Percentiles rank a stretch among this genome's conserved stretches.
These are phyloP conservation scores for Cercospora sesami DNA, from an alignment of 2,329 filamentous ascomycete genomes.

Conservation along the genomic window DNA sequence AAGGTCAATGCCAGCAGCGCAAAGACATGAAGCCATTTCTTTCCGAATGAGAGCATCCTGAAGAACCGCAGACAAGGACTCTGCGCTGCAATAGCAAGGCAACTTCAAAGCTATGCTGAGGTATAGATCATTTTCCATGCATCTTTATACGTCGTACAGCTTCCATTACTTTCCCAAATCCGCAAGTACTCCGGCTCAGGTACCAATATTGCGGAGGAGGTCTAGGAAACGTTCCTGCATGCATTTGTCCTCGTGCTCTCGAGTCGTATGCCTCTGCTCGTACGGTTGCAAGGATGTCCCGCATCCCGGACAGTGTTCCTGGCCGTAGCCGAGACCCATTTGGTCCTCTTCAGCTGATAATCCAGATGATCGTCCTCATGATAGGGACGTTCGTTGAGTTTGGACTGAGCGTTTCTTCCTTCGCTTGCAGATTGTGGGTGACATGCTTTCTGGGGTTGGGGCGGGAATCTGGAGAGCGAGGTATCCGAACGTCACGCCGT, in stretches of 20 bases:
- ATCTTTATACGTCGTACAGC: background rate
- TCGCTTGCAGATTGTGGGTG: background rate
- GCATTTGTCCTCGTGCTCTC: background rate
- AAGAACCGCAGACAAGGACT: background rate
- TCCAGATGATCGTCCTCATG: background rate
- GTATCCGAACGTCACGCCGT: background rate
- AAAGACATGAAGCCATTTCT: conserved; percentile 3
- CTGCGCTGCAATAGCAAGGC: background rate
- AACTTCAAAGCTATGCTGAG: background rate
- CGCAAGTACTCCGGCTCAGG: background rate
- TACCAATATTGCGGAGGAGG: background rate
- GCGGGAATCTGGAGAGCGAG: background rate
- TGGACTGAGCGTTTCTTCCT: background rate
- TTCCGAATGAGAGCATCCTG: background rate
- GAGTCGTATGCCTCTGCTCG: background rate
- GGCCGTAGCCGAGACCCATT: background rate
- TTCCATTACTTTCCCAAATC: background rate
- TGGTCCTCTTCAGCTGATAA: background rate
- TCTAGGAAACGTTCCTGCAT: background rate
- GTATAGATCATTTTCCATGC: background rate
- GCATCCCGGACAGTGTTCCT: background rate
- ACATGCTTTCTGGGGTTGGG: background rate
- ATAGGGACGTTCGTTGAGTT: background rate
- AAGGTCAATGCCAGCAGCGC: background rate
- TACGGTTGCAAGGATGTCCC: background rate